Conservation (phyloP, 768 basidiomycete genomes). For the Podaxis pistillaris region DNA sequence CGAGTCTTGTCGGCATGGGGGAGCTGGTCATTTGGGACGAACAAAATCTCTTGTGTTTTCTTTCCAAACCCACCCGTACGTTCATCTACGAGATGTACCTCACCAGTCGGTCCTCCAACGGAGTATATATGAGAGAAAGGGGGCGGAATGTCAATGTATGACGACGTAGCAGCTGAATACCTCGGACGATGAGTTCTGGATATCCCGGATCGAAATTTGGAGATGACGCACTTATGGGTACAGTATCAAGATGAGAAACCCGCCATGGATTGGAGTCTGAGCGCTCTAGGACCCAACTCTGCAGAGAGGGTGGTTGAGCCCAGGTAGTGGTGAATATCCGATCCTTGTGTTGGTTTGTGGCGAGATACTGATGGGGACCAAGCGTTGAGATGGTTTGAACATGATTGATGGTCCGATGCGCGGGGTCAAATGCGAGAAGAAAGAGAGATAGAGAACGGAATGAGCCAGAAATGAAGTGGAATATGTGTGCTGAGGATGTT, state of each 20-base stretch:
- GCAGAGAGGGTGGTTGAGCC: slow-evolving; percentile 45
- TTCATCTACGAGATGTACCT: slow-evolving; percentile 40
- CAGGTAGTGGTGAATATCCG: slow-evolving; percentile 50
- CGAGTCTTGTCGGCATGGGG: slow-evolving; percentile 47
- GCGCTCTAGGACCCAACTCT: slow-evolving; percentile 41
- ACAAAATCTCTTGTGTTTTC: slow-evolving; percentile 47
- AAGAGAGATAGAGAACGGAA: slow-evolving; percentile 52
- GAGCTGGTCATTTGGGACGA: slow-evolving; percentile 43
- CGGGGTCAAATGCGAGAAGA: slow-evolving; percentile 47
- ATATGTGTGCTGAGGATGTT: background rate
- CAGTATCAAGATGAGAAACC: slow-evolving; percentile 39
- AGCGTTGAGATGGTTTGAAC: slow-evolving; percentile 41
- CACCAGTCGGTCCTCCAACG: slow-evolving; percentile 50
- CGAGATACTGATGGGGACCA: slow-evolving; percentile 54
- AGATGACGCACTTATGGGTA: slow-evolving; percentile 40
- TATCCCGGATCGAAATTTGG: background rate
- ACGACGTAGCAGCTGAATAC: slow-evolving; percentile 48
- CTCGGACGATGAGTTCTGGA: background rate
- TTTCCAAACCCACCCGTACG: slow-evolving; percentile 35
- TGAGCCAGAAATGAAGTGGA: slow-evolving; percentile 46
- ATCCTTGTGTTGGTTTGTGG: slow-evolving; percentile 32
- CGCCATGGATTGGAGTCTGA: slow-evolving; percentile 23
- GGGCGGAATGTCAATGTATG: slow-evolving; percentile 47
- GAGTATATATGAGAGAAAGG: slow-evolving; percentile 50
- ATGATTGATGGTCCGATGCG: slow-evolving; percentile 35